Base-by-base conservation (phyloP, 2,329 filamentous ascomycete genomes). In the Cladosporium sp. region DNA sequence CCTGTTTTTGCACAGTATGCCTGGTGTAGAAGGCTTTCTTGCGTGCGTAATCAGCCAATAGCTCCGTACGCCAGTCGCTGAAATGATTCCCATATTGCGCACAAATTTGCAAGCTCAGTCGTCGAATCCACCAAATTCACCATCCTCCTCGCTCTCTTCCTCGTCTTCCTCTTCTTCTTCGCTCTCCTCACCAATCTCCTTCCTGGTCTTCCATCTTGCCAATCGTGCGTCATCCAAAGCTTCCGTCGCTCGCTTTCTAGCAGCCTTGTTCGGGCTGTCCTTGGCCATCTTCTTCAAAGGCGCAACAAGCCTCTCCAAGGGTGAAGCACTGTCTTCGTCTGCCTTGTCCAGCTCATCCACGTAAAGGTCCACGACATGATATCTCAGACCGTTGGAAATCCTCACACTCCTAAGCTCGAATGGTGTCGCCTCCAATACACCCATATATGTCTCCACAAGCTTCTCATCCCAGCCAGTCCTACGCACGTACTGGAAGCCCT, bases 321-420 rank as follows among this genome's bases (percentile, higher is more conserved):
- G 71, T 56, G 72, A 65, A 52, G 73, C 71, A 61, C 73, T 68
- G 40, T 73, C 68, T 37, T 83, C 78, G 55, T 86, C 83, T 36
- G 85, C 83, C 69, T 86, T 87, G 74, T 92, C 89, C 67, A 92
- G 74, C 80, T 97, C 92, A 73, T 97, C 94, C 8, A 96, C 83
- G 85, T 89, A 97, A 56, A 97, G 83, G 76, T 99, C 94, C 63
- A 96, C 74, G 14, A 92, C 83, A 75, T 99, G 94, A 73, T 96
- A 86, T 63, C 91, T 79, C 72, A 99, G 72, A 0, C 94, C 94
- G 66, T 94, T 89, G 0, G 93, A 89, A 1, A 95, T 84, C 67
- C 84, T 86, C 54, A 69, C 67, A 65, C 82, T 76, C 58, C 68
- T 73, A 12, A 74, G 61, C 64, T 76, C 79, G 63, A 83, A 66